Conservation (phyloP, 176 grass and related monocot genomes). For the Carex myosuroides region DNA sequence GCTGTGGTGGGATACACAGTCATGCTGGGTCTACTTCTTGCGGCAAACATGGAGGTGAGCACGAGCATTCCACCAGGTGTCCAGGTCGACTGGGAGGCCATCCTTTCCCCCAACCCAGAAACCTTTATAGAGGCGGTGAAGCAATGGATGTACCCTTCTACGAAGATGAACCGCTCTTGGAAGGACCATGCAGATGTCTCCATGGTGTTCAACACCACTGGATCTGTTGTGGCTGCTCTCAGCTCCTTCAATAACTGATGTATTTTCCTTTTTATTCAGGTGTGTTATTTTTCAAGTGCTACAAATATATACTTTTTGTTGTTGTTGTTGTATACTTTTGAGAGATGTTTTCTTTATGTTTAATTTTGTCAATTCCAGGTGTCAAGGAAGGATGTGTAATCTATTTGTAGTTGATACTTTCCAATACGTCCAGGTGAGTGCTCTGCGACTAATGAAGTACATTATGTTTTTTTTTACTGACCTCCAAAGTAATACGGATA, state of each 20-base stretch:
- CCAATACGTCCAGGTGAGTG: not conserved
- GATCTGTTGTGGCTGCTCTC: slow-evolving; percentile 67
- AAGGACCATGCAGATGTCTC: slow-evolving; percentile 71
- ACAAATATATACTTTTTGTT: not conserved
- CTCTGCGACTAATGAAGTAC: not conserved
- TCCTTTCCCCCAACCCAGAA: slow-evolving; percentile 49
- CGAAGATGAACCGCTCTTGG: slow-evolving; percentile 54
- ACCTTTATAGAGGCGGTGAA: slow-evolving; percentile 45
- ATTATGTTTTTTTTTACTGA: not conserved
- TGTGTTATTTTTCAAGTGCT: not conserved
- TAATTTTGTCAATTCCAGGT: not conserved
- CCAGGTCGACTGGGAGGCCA: slow-evolving; percentile 97
- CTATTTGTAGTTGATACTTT: not conserved
- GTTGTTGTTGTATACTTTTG: not conserved
- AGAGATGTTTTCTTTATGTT: not conserved
- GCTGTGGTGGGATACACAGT: slow-evolving; percentile 72
- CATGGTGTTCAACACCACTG: slow-evolving; percentile 59
- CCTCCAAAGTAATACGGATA: not conserved
- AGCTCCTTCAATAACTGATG: slow-evolving; percentile 42
- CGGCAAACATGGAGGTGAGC: slow-evolving; percentile 87
- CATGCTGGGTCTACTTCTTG: slow-evolving; percentile 71
- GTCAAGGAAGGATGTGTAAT: not conserved
- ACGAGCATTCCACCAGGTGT: slow-evolving; percentile 52
- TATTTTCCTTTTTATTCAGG: not conserved
- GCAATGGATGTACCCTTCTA: slow-evolving; percentile 70